phyloP scores from a whole-genome alignment of 2,329 filamentous ascomycete species.

The Sphaerostilbella broomeana region DNA sequence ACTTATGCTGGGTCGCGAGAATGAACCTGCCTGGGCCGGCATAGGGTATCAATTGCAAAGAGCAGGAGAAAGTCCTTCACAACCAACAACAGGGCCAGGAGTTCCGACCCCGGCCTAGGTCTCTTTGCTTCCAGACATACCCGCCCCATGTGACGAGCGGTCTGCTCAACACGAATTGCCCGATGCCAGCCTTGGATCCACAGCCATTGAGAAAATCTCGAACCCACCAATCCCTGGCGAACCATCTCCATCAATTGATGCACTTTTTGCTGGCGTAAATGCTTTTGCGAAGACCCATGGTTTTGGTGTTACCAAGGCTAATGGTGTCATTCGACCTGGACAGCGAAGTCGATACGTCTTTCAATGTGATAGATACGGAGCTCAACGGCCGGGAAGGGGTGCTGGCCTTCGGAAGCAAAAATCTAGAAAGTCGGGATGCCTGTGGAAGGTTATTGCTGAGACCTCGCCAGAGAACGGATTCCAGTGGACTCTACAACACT shows the following conservation, averaged over 20 bases:
- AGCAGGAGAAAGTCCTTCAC: too few species aligned
- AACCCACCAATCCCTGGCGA: conserved; percentile 9
- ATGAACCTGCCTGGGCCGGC: too few species aligned
- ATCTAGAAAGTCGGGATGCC: conserved; percentile 15
- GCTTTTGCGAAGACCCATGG: conserved; percentile 9
- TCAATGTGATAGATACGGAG: conserved; percentile 13
- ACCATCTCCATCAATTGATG: conserved; percentile 5
- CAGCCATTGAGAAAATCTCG: too few species aligned
- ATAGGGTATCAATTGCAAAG: too few species aligned
- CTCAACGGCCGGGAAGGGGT: neutral
- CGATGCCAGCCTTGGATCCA: too few species aligned
- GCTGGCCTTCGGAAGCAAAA: conserved; percentile 9
- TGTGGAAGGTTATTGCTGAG: conserved; percentile 16
- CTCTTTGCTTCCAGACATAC: too few species aligned
- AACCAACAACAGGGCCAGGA: too few species aligned
- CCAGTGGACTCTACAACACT: conserved; percentile 8
- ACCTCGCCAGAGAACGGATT: conserved; percentile 9
- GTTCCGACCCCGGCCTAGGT: too few species aligned
- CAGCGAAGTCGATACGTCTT: conserved; percentile 12
- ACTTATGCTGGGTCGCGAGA: too few species aligned
- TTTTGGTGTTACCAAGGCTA: conserved; percentile 10
- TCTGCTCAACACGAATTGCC: too few species aligned
- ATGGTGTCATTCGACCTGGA: conserved; percentile 4
- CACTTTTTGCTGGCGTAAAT: conserved; percentile 1
- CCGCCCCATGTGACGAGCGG: too few species aligned